A percentile compares a stretch with the other conserved stretches of the same genome.
phyloP scores from a whole-genome alignment of 768 basidiomycete species.

The Mycena crocata region DNA sequence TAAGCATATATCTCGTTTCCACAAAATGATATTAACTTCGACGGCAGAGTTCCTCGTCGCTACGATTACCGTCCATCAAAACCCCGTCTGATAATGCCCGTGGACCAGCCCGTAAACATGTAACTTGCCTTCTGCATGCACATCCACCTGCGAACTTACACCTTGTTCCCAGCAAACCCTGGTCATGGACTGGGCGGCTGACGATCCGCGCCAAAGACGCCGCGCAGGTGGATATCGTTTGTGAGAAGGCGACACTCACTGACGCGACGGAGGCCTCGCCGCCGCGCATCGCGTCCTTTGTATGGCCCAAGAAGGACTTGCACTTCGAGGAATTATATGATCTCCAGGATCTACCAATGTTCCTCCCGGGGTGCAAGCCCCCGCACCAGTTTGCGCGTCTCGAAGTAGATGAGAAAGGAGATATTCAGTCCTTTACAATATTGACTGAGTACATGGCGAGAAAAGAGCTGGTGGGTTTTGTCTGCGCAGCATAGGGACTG shows the following conservation, averaged over 20 bases:
- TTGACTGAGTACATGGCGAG: slow-evolving; percentile 1
- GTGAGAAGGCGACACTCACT: neutral
- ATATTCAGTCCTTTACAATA: neutral
- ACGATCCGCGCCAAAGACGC: neutral
- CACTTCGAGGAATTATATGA: neutral
- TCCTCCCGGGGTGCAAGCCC: neutral
- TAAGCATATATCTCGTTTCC: too few relatives aligned
- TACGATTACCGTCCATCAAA: too few relatives aligned
- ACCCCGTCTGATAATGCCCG: too few relatives aligned
- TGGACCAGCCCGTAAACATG: neutral
- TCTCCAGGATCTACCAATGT: neutral
- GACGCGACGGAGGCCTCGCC: neutral
- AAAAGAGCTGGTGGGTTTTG: neutral
- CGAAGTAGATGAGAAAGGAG: neutral
- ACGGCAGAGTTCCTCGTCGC: too few relatives aligned
- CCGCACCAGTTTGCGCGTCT: slow-evolving; percentile 23
- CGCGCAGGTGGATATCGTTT: neutral
- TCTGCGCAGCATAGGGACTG: too few relatives aligned
- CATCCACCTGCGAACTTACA: neutral
- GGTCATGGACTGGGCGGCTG: slow-evolving; percentile 16
- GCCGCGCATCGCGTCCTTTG: neutral
- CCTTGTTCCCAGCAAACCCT: neutral
- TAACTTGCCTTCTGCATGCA: neutral
- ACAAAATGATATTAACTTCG: too few relatives aligned
- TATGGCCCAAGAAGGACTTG: neutral